Percentiles rank a stretch among this genome's conserved stretches.
Evolutionary conservation across 345 rosid genomes (phyloP).

Genomic region (Lepidium africanum): DNA sequence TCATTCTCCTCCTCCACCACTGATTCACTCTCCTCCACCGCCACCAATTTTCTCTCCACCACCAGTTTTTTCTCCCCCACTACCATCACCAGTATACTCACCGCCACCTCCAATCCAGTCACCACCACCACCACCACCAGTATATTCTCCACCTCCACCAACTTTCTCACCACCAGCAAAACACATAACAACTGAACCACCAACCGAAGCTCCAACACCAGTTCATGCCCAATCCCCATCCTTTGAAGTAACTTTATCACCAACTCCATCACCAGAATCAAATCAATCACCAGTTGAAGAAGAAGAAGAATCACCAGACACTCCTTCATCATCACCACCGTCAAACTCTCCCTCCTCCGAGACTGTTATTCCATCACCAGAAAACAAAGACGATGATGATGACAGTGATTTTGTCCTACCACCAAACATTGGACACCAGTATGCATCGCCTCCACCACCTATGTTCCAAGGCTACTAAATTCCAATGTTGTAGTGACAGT

Average conservation of each 20-base stretch:
- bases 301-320: conserved; percentile 6
- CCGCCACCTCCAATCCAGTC: conserved; percentile 6
- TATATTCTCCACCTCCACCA: conserved; percentile 25
- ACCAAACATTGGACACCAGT: conserved; percentile 42
- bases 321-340: not conserved
- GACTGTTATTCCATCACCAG: not conserved
- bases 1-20: conserved; percentile 1
- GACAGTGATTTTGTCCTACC: conserved; percentile 28
- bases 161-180: conserved; percentile 11
- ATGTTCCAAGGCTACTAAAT: conserved; percentile 51
- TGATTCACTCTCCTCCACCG: conserved; percentile 1
- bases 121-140: conserved; percentile 9
- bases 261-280: not conserved
- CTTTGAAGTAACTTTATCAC: not conserved
- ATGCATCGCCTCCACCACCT: conserved; percentile 63
- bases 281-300: not conserved
- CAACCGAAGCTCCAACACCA: not conserved
- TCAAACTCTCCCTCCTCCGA: not conserved
- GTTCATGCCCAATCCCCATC: not conserved
- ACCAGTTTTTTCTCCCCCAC: conserved; percentile 5
- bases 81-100: conserved; percentile 13
- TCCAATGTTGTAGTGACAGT: not conserved
- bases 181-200: conserved; percentile 12
- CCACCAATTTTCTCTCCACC: not conserved
- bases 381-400: not conserved